Conservation (phyloP, 2,329 filamentous ascomycete genomes). For the Pseudopyrenochaeta lycopersici region DNA sequence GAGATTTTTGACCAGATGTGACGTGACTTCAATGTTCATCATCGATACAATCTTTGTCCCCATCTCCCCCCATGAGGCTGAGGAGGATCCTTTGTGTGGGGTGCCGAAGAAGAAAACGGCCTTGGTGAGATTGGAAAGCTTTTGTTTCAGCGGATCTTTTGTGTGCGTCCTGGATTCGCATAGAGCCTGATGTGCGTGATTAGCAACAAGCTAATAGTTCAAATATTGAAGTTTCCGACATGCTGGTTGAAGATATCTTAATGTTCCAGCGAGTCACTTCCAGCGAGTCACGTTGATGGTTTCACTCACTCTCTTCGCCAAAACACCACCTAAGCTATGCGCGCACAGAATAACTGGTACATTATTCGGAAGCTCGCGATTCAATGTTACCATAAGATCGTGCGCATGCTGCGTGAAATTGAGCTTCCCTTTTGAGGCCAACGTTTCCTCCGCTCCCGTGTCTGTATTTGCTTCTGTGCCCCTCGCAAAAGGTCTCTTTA, state of each 20-base stretch:
- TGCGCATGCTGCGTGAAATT: constrained; percentile 14
- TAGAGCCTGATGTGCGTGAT: constrained; percentile 6
- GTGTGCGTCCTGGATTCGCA: constrained; percentile 6
- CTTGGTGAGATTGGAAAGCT: constrained; percentile 7
- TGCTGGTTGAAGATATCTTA: too few relatives aligned
- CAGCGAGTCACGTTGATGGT: not conserved
- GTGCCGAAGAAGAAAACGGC: constrained; percentile 17
- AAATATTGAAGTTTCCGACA: too few relatives aligned
- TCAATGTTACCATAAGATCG: constrained; percentile 11
- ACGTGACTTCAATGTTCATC: constrained; percentile 2
- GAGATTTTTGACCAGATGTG: constrained; percentile 6
- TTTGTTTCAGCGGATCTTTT: constrained; percentile 5
- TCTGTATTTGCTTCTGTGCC: not conserved
- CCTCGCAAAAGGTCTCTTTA: constrained; percentile 2
- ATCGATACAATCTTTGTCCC: constrained; percentile 11
- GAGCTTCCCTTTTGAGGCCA: not conserved
- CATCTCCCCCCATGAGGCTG: constrained; percentile 9
- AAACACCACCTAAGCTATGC: constrained; percentile 12
- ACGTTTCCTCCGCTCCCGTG: not conserved
- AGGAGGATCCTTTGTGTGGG: constrained; percentile 9
- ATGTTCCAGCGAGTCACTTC: too few relatives aligned
- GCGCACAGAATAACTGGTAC: constrained; percentile 11
- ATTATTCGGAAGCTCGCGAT: constrained; percentile 7
- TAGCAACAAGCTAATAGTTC: too few relatives aligned
- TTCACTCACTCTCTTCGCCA: constrained; percentile 6